Conservation (phyloP, 176 grass and related monocot species). For the Aegilops bicornis region DNA sequence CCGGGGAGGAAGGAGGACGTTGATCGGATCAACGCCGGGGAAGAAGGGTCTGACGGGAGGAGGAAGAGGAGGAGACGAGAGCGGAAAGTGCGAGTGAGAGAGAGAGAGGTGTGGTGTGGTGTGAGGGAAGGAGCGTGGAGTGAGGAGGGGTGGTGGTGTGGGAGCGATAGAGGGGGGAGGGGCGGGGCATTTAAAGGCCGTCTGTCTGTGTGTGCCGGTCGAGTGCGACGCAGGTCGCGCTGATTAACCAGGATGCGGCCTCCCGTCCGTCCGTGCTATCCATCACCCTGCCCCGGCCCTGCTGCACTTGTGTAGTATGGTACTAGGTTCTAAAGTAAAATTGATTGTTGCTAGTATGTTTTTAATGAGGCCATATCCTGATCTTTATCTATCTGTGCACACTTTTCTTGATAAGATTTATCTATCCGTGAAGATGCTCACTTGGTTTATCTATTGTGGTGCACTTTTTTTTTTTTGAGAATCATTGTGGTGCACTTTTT, state of each 20-base stretch:
- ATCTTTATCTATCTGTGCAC: not conserved
- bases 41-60: conserved; percentile 7
- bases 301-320: not conserved
- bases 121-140: conserved; percentile 5
- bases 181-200: conserved; percentile 39
- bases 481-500: no score
- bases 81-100: conserved; percentile 25
- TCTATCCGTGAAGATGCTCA: not conserved
- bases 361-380: not conserved
- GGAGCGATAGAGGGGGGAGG: not conserved
- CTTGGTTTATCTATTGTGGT: not conserved
- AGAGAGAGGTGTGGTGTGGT: not conserved
- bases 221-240: not conserved
- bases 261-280: conserved; percentile 8
- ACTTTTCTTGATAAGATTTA: not conserved
- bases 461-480: no score
- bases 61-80: not conserved
- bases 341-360: not conserved
- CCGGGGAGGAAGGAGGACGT: not conserved
- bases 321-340: not conserved
- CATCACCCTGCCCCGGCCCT: not conserved
- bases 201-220: not conserved
- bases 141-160: conserved; percentile 23
- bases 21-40: not conserved
- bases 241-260: conserved; percentile 24